Conservation (phyloP, 2,329 filamentous ascomycete species). For the Ophiostoma sp. region DNA sequence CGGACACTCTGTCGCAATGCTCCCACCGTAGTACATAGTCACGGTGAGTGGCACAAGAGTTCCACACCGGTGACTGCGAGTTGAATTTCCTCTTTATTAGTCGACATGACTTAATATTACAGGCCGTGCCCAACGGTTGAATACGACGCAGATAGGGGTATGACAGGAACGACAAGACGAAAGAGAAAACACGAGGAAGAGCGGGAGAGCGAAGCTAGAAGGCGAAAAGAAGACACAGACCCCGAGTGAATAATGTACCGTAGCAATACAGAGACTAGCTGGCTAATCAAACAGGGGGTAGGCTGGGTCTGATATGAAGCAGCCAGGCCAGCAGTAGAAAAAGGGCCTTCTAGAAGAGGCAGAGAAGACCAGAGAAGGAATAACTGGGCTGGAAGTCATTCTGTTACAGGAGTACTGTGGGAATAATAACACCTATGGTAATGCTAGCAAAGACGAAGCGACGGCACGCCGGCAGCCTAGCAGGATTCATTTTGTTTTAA, state of each 20-base stretch:
- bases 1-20: no score
- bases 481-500: constrained; percentile 2
- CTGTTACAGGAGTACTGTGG: background rate
- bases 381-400: no score
- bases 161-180: background rate
- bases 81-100: background rate
- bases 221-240: background rate
- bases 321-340: background rate
- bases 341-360: background rate
- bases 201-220: background rate
- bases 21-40: background rate
- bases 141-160: background rate
- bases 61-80: background rate
- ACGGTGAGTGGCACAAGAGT: background rate
- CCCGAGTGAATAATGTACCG: background rate
- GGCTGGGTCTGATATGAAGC: background rate
- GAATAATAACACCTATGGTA: no score
- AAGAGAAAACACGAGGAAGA: background rate
- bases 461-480: background rate
- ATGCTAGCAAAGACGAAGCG: no score
- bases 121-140: background rate
- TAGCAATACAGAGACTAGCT: background rate
- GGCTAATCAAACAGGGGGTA: background rate
- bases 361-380: background rate
- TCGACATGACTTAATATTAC: background rate